Percentiles rank a stretch among this genome's conserved stretches.
Conservation (phyloP, 495 filamentous ascomycete species). For the Podospora pseudoanserina region DNA sequence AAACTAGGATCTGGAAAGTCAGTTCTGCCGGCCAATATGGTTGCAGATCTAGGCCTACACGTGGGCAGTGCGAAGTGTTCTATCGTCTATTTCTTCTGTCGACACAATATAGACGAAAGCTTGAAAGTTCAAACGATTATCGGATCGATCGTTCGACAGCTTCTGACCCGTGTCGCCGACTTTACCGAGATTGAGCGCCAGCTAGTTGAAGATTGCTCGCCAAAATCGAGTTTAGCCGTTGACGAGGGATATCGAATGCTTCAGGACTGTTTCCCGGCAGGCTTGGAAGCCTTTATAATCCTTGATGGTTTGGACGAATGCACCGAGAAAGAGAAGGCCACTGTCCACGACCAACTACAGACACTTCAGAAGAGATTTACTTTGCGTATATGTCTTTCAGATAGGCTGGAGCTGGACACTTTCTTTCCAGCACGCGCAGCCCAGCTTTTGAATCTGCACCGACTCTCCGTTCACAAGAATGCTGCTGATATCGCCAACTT, state of each 20-base stretch:
- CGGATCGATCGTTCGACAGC: conserved; percentile 40
- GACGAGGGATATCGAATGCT: conserved; percentile 21
- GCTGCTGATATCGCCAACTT: conserved; percentile 41
- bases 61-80: conserved; percentile 13
- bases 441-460: conserved; percentile 18
- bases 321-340: conserved; percentile 21
- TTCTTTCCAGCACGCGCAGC: background rate
- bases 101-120: conserved; percentile 38
- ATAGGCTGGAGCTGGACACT: conserved; percentile 29
- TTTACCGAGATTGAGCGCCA: conserved; percentile 16
- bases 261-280: conserved; percentile 15
- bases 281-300: conserved; percentile 31
- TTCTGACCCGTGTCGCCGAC: conserved; percentile 26
- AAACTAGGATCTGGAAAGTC: conserved; percentile 46
- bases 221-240: background rate
- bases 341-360: conserved; percentile 24
- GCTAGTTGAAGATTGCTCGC: conserved; percentile 20
- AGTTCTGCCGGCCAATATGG: conserved; percentile 42
- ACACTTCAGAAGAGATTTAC: conserved; percentile 27
- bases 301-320: conserved; percentile 43
- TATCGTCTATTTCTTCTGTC: conserved; percentile 46
- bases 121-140: conserved; percentile 39
- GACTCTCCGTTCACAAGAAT: conserved; percentile 33
- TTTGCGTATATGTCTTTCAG: conserved; percentile 35
- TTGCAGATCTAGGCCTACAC: conserved; percentile 39